Evolutionary conservation across 352 stramenopile genomes (phyloP), one percentile per base, ranked within the genome.

Genomic region (Globisporangium yorkense): DNA sequence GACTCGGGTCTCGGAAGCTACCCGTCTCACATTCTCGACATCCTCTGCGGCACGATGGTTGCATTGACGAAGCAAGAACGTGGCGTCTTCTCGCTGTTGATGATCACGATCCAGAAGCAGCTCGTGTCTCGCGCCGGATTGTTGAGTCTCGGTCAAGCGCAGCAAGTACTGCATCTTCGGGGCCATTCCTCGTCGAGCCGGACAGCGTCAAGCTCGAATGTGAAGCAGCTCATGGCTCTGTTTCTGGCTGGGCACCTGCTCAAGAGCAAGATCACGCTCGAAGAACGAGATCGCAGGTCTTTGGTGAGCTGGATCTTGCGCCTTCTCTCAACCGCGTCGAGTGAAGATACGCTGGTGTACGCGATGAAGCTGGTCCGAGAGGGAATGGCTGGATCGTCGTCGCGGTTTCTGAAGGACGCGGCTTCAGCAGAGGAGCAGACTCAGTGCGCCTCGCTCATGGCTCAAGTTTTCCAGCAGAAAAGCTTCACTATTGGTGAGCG

Each of bases 41-140:
- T 76, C 15, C 70, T 92, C 7, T 92, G 83, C 58, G 76, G 59
- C 12, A 89, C 80, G 1, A 89, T 91, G 78, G 72, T 85, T 8
- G 43, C 77, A 18, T 53, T 92, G 49, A 83, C 75, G 6, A 79
- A 82, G 53, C 73, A 79, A 18, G 83, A 91, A 37, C 77, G 69
- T 31, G 77, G 83, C 5, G 75, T 91, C 47, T 74, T 87, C 48
- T 87, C 83, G 12, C 60, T 92, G 13, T 59, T 92, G 21, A 88
- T 92, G 83, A 92, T 92, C 50, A 92, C 80, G 8, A 92, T 92
- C 52, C 83, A 92, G 57, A 92, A 92, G 56, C 83, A 92, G 56
- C 73, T 90, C 18, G 77, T 88, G 5, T 72, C 71, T 18, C 72
- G 67, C 1, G 57, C 68, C 2, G 72, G 70, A 39, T 43, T 56